Conservation (phyloP, 345 rosid genomes). For the Orychophragmus violaceus region DNA sequence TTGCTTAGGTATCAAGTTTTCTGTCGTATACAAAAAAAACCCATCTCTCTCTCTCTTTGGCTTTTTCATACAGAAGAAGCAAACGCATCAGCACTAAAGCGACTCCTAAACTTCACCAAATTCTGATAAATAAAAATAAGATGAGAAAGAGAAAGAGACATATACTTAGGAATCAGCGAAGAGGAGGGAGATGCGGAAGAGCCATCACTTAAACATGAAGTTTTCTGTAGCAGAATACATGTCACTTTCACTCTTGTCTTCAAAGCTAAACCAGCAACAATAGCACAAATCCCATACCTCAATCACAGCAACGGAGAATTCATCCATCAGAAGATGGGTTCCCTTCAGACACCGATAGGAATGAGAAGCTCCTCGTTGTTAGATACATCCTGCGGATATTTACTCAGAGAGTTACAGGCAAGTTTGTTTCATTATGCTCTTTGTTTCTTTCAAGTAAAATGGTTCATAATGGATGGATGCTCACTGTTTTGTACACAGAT, state of each 20-base stretch:
- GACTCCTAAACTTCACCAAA: conserved; percentile 26
- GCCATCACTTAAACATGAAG: conserved; percentile 67
- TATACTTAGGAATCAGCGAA: conserved; percentile 23
- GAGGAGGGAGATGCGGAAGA: conserved; percentile 27
- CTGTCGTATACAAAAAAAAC: too few relatives aligned
- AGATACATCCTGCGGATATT: conserved; percentile 81
- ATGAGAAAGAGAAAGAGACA: background rate
- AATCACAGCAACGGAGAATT: background rate
- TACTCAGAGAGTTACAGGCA: conserved; percentile 88
- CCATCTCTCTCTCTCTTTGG: conserved; percentile 23
- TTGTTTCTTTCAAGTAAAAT: background rate
- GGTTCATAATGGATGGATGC: background rate
- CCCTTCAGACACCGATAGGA: conserved; percentile 53
- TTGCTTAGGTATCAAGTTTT: conserved; percentile 34
- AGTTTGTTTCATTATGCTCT: conserved; percentile 13
- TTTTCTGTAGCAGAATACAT: conserved; percentile 46
- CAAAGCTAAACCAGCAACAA: conserved; percentile 51
- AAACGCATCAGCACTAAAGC: conserved; percentile 31
- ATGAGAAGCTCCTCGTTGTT: conserved; percentile 59
- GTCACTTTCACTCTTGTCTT: conserved; percentile 65
- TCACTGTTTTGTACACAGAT: conserved; percentile 41
- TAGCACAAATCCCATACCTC: conserved; percentile 34
- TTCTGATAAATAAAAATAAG: background rate
- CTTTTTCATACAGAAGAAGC: conserved; percentile 29
- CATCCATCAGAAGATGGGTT: conserved; percentile 48